phyloP scores from a whole-genome alignment of 805 yeast genomes.

The Torulaspora delbrueckii region DNA sequence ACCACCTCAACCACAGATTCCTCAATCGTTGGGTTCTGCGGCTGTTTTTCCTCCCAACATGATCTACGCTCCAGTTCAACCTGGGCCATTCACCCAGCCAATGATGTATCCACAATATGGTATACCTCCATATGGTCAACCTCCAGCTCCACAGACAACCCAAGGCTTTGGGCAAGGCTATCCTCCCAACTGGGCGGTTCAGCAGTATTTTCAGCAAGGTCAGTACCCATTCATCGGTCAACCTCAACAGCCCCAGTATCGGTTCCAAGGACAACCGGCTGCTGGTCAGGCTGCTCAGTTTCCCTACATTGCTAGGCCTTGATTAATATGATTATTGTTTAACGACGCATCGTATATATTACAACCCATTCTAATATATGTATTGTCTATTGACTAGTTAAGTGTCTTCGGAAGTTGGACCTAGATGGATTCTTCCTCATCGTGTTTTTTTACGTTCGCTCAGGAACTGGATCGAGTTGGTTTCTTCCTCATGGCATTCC shows the following conservation, averaged over 20 bases:
- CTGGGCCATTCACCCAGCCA: neutral
- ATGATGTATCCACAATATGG: neutral
- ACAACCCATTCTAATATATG: conserved; percentile 3
- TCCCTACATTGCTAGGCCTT: neutral
- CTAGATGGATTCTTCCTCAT: too few relatives aligned
- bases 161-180: neutral
- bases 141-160: neutral
- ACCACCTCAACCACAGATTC: neutral
- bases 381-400: neutral
- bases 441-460: neutral
- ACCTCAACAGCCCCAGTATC: conserved; percentile 4
- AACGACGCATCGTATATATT: conserved; percentile 5
- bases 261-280: conserved; percentile 4
- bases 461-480: conserved; percentile 7
- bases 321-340: neutral
- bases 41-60: neutral
- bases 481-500: conserved; percentile 35
- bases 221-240: neutral
- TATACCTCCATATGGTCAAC: neutral
- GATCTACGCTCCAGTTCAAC: neutral
- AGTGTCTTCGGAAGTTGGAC: neutral
- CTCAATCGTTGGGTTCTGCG: neutral
- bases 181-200: conserved; percentile 7
- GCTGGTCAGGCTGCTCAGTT: neutral
- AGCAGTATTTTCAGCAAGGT: conserved; percentile 3